Conservation (phyloP, 2,329 filamentous ascomycete genomes). For the Arthrobotrys iridis region DNA sequence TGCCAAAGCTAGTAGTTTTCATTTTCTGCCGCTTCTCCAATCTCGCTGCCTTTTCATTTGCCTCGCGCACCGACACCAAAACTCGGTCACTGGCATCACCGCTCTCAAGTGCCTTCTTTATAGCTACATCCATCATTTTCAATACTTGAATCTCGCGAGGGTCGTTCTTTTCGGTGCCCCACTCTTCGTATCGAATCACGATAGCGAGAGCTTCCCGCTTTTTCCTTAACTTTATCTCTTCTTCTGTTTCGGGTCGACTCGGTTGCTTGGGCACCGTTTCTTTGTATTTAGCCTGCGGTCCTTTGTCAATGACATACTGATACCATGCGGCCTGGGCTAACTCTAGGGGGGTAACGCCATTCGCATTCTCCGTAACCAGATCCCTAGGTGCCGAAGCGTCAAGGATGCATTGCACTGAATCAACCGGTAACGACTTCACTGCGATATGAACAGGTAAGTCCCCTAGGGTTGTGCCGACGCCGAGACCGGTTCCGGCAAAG, state of each 20-base stretch:
- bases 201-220: neutral
- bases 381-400: constrained; percentile 58
- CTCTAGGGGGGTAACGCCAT: constrained; percentile 55
- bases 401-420: constrained; percentile 17
- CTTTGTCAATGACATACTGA: neutral
- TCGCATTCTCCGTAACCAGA: constrained; percentile 55
- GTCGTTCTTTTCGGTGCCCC: neutral
- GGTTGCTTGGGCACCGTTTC: neutral
- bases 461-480: constrained; percentile 62
- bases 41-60: constrained; percentile 28
- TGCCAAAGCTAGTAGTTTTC: neutral
- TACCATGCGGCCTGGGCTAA: constrained; percentile 24
- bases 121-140: constrained; percentile 11
- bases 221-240: neutral
- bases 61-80: constrained; percentile 34
- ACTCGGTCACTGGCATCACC: neutral
- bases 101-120: neutral
- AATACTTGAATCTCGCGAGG: neutral
- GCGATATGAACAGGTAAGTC: constrained; percentile 62
- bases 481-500: constrained; percentile 67
- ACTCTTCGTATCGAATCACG: neutral
- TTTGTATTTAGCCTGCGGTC: neutral
- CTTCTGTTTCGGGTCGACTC: neutral
- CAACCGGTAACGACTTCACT: neutral
- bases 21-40: constrained; percentile 32